Evolutionary conservation across 768 basidiomycete species (phyloP), one percentile per base, ranked within the genome.

Genomic region (Polyporus arcularius): DNA sequence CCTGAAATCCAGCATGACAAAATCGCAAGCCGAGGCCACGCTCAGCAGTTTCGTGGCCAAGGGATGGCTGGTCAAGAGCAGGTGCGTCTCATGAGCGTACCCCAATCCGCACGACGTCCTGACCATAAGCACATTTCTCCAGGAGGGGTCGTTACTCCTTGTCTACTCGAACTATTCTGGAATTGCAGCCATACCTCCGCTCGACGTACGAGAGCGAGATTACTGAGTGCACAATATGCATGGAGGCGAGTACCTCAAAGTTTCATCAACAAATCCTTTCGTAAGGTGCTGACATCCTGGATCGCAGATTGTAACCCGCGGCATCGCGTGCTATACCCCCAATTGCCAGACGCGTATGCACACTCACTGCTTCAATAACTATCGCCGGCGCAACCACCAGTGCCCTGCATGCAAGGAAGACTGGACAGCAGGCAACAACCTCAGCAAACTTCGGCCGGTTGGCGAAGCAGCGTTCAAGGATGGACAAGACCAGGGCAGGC

Each of bases 11-110:
- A 87, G 78, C 62, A 86, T 94, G 80, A 86, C 85, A 51, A 89
- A 93, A 71, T 79, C 85, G 1, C 90, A 89, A 66, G 90, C 85
- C 0, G 89, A 92, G 73, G 73, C 79, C 16, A 82, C 92, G 14
- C 76, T 96, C 14, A 76, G 80, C 31, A 94, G 89, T 67, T 92
- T 96, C 68, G 90, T 94, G 0, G 88, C 92, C n/a, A 86, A 84
- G 66, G 89, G 88, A 14, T 92, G 89, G 92, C 73, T 90, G 10
- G 61, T 83, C 48, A 87, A 86, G 75, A 92, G 87, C 88, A 82
- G 80, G 88, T 87, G 68, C 67, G 88, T 79, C 3, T n/a, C 6
- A 50, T 11, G 31, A 9, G 31, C 12, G 1, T 31, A 21, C 31
- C 31, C 4, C 26, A 2, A 39, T 40, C 7, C 12, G 6, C 26